A percentile compares a stretch with the other conserved stretches of the same genome.
Evolutionary conservation across 1,284 basidiomycete genomes (phyloP).

Genomic region (Ceratobasidium sp.): DNA sequence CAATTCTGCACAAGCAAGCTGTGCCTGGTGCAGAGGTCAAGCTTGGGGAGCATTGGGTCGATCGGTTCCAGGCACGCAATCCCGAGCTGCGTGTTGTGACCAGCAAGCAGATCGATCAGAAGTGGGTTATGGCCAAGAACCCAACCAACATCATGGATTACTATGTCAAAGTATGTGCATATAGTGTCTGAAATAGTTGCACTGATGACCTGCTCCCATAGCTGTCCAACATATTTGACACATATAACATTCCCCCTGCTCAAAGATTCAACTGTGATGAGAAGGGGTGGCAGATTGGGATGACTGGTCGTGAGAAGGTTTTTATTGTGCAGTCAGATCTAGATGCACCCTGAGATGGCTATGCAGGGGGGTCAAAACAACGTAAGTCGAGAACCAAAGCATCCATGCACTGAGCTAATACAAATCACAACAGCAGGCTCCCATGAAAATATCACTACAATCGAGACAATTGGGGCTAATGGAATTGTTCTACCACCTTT

Average conservation of each 20-base stretch:
- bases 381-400: constrained; percentile 51
- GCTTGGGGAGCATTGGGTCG: constrained; percentile 12
- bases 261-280: constrained; percentile 6
- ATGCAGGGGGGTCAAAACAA: constrained; percentile 5
- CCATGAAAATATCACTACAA: constrained; percentile 13
- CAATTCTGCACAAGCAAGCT: not conserved
- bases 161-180: constrained; percentile 20
- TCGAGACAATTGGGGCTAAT: not conserved
- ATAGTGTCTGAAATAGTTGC: not conserved
- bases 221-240: not conserved
- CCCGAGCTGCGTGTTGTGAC: not conserved
- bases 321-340: not conserved
- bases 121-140: constrained; percentile 19
- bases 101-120: constrained; percentile 10
- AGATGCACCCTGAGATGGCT: not conserved
- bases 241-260: not conserved
- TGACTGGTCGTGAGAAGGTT: constrained; percentile 4
- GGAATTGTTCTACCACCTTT: not conserved
- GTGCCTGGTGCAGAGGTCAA: not conserved
- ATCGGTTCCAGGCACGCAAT: constrained; percentile 2
- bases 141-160: constrained; percentile 15
- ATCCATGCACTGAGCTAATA: constrained; percentile 45
- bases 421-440: not conserved
- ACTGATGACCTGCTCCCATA: not conserved
- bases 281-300: constrained; percentile 9